A percentile compares a stretch with the other conserved stretches of the same genome.
These are phyloP conservation scores for Phialophora verrucosa DNA, from an alignment of 2,329 filamentous ascomycete genomes.

Conservation along the genomic window DNA sequence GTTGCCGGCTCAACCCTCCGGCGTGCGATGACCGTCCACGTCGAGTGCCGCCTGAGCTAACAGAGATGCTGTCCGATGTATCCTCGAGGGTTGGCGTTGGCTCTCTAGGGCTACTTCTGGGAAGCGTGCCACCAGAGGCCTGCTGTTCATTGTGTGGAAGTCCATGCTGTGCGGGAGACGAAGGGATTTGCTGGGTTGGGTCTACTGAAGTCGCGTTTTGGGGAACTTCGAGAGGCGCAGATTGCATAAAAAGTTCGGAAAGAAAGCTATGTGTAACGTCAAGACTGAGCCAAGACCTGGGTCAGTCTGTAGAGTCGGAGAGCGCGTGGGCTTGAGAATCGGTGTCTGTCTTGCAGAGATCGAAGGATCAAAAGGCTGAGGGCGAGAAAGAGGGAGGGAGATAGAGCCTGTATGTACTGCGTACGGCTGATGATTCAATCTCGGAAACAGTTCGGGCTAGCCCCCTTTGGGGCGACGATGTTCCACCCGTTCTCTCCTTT, in stretches of 20 bases:
- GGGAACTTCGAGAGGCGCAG: conserved; percentile 60
- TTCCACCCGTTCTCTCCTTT: neutral
- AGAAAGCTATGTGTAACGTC: conserved; percentile 42
- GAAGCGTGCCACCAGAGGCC: conserved; percentile 52
- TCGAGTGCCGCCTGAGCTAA: conserved; percentile 38
- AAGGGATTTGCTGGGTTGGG: conserved; percentile 41
- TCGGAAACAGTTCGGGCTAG: neutral
- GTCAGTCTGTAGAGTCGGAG: conserved; percentile 52
- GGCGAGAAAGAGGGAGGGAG: neutral
- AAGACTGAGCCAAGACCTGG: conserved; percentile 64
- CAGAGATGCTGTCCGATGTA: conserved; percentile 39
- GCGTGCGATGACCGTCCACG: conserved; percentile 36
- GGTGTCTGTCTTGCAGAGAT: conserved; percentile 4
- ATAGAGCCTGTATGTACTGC: neutral
- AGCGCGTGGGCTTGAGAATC: conserved; percentile 13
- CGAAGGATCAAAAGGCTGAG: neutral
- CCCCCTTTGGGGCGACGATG: neutral
- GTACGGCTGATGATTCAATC: conserved; percentile 7
- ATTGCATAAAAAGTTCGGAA: conserved; percentile 67
- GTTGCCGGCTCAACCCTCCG: conserved; percentile 42
- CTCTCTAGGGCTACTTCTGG: conserved; percentile 49
- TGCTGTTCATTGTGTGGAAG: conserved; percentile 51
- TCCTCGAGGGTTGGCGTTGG: conserved; percentile 38
- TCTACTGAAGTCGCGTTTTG: conserved; percentile 52
- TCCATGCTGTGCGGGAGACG: conserved; percentile 64